Base-by-base conservation (phyloP, 1,284 basidiomycete species). In the Leccinum holopus region DNA sequence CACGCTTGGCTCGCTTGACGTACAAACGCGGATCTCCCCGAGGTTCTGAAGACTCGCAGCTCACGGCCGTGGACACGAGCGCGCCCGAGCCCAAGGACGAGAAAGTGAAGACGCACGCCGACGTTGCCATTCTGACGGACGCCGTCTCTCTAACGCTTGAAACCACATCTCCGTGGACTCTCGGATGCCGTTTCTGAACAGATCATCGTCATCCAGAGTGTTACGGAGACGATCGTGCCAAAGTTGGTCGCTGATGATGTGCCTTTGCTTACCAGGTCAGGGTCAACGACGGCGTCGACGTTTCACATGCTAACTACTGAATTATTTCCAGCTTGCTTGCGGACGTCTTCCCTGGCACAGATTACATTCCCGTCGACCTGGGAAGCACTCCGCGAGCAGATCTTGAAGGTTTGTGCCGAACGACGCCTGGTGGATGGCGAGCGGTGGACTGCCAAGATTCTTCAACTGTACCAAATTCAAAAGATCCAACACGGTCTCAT, bases 401-500 rank as follows among this genome's bases (percentile, higher is more conserved):
- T 99, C 64, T 77, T 87, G 65, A 88, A 90, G 66, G 93, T 98
- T 58, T 98, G 97, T 77, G 79, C 82, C 12, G 95, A 98, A 76
- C 87, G 88, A 18, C 90, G 95, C 49, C 82, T 98, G 28, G 86
- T 97, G 16, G 81, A 88, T 60, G 93, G 94, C 35, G 93, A 95
- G 55, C 85, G 88, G 28, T 99, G 98, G 97, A 84, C 95, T 58
- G 86, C 90, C 70, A 99, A 99, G 82, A 96, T 99, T 66, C 81
- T 99, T 30, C 97, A 99, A 76, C 84, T 99, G 12, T 99, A 98
- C 76, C 97, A 98, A 77, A 98, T 99, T 63, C 97, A 99, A 78
- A 98, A 97, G 81, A 99, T 99, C 65, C 95, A 98, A 70, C 98
- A 99, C 76, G 97, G 97, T 78, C 82, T 99, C 60, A 99, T 99